Percentiles rank a stretch among this genome's conserved stretches.
Evolutionary conservation across 352 stramenopile species (phyloP).

Genomic region (Ochromonadaceae sp.): DNA sequence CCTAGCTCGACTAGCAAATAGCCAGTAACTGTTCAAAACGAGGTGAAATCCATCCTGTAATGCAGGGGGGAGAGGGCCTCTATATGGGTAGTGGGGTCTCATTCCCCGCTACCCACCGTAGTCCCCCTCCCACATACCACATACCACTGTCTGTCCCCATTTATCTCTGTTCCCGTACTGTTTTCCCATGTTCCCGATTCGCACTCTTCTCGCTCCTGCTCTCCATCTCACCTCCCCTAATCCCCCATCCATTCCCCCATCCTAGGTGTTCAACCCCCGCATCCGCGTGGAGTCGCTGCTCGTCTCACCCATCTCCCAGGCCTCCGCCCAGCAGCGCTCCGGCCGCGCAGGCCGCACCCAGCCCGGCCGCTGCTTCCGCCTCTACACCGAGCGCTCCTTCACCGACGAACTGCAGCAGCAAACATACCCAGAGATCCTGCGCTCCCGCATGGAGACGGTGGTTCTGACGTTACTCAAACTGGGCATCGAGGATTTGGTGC

Average conservation of each 20-base stretch:
- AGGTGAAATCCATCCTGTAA: background rate
- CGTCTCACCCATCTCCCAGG: slow-evolving; percentile 90
- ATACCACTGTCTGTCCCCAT: too few species aligned
- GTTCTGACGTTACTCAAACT: slow-evolving; percentile 95
- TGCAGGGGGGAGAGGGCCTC: background rate
- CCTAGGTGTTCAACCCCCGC: slow-evolving; percentile 84
- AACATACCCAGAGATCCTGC: slow-evolving; percentile 96
- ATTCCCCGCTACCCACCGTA: too few species aligned
- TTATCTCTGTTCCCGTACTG: too few species aligned
- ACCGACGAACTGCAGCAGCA: slow-evolving; percentile 91
- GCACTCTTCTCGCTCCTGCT: too few species aligned
- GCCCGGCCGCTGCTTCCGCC: slow-evolving; percentile 91
- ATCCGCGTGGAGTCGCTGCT: slow-evolving; percentile 95
- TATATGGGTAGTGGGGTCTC: too few species aligned
- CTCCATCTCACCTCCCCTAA: too few species aligned
- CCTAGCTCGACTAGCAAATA: too few species aligned
- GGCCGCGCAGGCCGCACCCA: slow-evolving; percentile 84
- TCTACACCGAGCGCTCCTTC: slow-evolving; percentile 97
- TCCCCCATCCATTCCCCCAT: background rate
- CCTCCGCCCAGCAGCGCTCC: slow-evolving; percentile 80
- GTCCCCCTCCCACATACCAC: too few species aligned
- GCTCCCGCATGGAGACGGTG: slow-evolving; percentile 53
- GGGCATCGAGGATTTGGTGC: slow-evolving; percentile 93
- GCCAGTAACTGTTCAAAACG: too few species aligned
- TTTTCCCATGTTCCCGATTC: too few species aligned